phyloP scores from a whole-genome alignment of 352 stramenopile species.

The Globisporangium megalacanthum region DNA sequence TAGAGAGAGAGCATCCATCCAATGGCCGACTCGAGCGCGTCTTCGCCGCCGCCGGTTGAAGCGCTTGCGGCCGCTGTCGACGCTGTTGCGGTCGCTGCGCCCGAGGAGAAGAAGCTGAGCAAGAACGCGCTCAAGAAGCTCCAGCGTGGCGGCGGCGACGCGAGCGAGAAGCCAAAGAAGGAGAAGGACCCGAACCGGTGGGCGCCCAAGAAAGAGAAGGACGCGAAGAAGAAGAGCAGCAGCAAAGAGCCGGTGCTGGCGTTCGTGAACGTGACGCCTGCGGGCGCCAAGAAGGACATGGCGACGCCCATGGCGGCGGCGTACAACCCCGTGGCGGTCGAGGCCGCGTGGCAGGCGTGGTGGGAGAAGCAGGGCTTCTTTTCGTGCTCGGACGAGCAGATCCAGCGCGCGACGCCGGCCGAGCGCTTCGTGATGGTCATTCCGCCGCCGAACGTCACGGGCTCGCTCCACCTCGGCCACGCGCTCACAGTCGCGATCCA shows the following conservation, averaged over 20 bases:
- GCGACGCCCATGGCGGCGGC: conserved; percentile 83
- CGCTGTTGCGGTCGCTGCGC: neutral
- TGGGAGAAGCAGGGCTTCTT: conserved; percentile 97
- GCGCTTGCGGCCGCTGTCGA: neutral
- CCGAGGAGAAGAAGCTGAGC: conserved; percentile 78
- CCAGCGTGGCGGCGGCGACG: conserved; percentile 72
- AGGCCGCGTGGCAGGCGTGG: conserved; percentile 98
- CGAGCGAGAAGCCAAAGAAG: conserved; percentile 89
- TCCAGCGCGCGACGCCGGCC: conserved; percentile 58
- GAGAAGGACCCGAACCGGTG: conserved; percentile 93
- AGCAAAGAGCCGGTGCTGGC: conserved; percentile 25
- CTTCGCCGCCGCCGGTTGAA: conserved; percentile 11
- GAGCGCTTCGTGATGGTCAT: conserved; percentile 98
- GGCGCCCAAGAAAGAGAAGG: conserved; percentile 84
- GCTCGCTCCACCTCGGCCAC: conserved; percentile 96
- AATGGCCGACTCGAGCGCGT: conserved; percentile 12
- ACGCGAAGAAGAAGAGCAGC: conserved; percentile 79
- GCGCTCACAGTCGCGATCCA: conserved; percentile 97
- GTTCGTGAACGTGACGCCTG: conserved; percentile 93
- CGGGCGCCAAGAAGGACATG: conserved; percentile 95
- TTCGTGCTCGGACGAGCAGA: conserved; percentile 86
- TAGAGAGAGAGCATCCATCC: neutral
- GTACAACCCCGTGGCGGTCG: conserved; percentile 96
- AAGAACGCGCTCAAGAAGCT: conserved; percentile 97
- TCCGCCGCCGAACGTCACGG: conserved; percentile 81